Evolutionary conservation across 768 basidiomycete genomes (phyloP), one percentile per base, ranked within the genome.

Genomic region (Xerocomus potaroensis): DNA sequence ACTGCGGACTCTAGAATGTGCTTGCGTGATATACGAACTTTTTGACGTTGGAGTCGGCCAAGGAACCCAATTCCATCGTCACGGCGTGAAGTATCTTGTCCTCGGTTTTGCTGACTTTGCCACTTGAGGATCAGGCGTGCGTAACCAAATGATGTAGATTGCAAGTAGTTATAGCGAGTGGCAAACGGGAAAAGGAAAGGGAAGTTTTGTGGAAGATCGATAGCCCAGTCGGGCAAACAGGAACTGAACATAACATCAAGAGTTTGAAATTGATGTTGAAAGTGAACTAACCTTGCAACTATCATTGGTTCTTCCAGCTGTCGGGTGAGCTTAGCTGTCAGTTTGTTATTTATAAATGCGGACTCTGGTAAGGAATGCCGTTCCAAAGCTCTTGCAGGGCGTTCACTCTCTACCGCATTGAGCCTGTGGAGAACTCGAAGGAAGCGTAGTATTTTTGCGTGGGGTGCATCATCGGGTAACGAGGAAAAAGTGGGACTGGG

Each of bases 241-340:
- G 91, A 91, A 58, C 95, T 96, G 19, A 22, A 45, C 9, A 16
- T 42, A 45, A 49, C 23, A 42, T 50, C 15, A 53, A 31, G 21
- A 0, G 37, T 32, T 15, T 45, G 24, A 14, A 41, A 29, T 18
- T 8, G 18, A 23, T 16, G 16, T n/a, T 12, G n/a, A 49, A 27
- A 30, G 16, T 32, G 7, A 43, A 63, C 74, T 51, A 56, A 91
- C 92, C 91, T 94, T 1, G 95, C 96, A 35, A 99, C 93, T 53
- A 99, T 96, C 92, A 98, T 96, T 0, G 92, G 91, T 62, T 99
- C 96, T 58, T 99, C 96, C 34, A 99, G 66, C 63, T 98, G 96
- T 29, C 96, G 80, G 11, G 91, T 92, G n/a, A 99, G 77, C 67
- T 99, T 99, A 9, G 96, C 96, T 2, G 92, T 92, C 22, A 99